Evolutionary conservation across 805 yeast genomes (phyloP).

Genomic region (Teunomyces gatunensis): DNA sequence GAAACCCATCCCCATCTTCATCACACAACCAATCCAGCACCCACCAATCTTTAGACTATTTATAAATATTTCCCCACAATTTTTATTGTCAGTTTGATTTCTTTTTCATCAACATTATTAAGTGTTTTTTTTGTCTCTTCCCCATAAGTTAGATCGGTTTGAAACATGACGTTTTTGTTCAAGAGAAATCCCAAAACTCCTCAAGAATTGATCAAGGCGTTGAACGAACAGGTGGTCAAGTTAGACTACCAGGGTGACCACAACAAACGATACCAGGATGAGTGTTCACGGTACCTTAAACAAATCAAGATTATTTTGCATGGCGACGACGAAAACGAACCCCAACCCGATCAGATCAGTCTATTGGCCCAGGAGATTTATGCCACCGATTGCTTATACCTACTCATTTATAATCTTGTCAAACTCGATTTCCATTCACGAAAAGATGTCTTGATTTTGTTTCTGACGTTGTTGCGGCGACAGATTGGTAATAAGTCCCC

Average conservation of each 20-base stretch:
- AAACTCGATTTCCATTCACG: constrained; percentile 85
- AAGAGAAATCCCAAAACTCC: constrained; percentile 90
- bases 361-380: constrained; percentile 79
- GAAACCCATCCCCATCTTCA: no score
- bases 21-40: no score
- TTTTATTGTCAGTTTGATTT: no score
- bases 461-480: constrained; percentile 74
- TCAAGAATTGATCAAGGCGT: constrained; percentile 70
- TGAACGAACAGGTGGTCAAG: constrained; percentile 70
- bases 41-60: no score
- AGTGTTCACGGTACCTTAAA: constrained; percentile 58
- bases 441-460: constrained; percentile 73
- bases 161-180: constrained; percentile 83
- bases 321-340: constrained; percentile 65
- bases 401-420: constrained; percentile 56
- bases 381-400: constrained; percentile 62
- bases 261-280: constrained; percentile 61
- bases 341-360: constrained; percentile 71
- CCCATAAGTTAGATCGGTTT: neutral
- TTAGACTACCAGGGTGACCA: constrained; percentile 47
- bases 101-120: no score
- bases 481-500: constrained; percentile 76
- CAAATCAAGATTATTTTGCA: constrained; percentile 65
- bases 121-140: no score
- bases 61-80: no score